Evolutionary conservation across 2,329 filamentous ascomycete species (phyloP).

Genomic region (Daldinia sp.): DNA sequence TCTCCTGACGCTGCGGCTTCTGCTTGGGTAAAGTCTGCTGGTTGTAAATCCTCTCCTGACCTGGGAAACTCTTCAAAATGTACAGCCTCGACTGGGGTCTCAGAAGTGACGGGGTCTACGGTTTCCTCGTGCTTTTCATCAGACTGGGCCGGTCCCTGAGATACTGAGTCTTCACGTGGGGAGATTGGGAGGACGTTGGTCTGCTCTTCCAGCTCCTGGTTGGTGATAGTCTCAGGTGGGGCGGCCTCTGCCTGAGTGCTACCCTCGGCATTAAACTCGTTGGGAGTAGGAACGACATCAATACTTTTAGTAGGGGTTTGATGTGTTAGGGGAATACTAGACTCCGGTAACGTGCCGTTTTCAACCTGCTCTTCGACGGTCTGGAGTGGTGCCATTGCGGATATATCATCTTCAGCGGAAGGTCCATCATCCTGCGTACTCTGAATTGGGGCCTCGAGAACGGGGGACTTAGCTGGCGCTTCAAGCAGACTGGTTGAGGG

Average conservation of each 20-base stretch:
- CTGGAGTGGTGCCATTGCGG: constrained; percentile 15
- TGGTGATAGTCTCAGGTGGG: constrained; percentile 14
- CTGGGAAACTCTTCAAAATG: constrained; percentile 11
- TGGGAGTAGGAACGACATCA: constrained; percentile 6
- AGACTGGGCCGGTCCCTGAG: constrained; percentile 37
- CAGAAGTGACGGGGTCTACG: not conserved
- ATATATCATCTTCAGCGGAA: constrained; percentile 17
- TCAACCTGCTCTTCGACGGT: constrained; percentile 21
- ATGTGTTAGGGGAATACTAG: constrained; percentile 16
- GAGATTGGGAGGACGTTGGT: constrained; percentile 8
- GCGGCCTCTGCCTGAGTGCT: not conserved
- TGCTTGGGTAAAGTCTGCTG: constrained; percentile 3
- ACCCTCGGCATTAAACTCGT: constrained; percentile 8
- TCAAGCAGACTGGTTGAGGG: constrained; percentile 9
- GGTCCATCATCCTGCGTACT: constrained; percentile 14
- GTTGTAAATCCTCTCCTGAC: constrained; percentile 1
- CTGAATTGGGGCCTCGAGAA: constrained; percentile 13
- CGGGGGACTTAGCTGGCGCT: not conserved
- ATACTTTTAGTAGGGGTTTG: constrained; percentile 16
- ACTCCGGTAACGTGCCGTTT: constrained; percentile 12
- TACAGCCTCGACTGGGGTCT: not conserved
- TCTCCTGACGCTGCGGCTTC: not conserved
- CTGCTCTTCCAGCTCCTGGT: constrained; percentile 20
- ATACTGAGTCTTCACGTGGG: constrained; percentile 26
- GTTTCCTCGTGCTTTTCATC: constrained; percentile 21